These are phyloP conservation scores for Phytophthora chlamydospora DNA, from an alignment of 352 stramenopile genomes.

Conservation along the genomic window DNA sequence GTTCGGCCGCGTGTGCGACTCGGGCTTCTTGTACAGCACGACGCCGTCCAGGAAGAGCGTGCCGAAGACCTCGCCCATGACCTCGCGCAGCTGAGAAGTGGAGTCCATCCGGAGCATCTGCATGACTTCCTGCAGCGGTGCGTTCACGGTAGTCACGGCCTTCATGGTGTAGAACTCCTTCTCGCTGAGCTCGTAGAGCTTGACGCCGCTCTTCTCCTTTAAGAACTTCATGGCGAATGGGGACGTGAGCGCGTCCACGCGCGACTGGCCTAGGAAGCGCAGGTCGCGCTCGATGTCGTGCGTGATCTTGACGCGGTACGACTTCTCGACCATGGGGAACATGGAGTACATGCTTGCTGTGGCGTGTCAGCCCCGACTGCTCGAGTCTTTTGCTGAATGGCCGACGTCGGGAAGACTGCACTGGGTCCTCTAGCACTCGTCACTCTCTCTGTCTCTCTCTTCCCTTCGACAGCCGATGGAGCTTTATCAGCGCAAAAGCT, in stretches of 20 bases:
- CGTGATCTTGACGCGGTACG: conserved; percentile 78
- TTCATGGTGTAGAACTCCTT: conserved; percentile 91
- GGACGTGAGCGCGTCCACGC: conserved; percentile 79
- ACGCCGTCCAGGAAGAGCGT: conserved; percentile 84
- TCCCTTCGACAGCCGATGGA: conserved; percentile 21
- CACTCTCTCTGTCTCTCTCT: conserved; percentile 25
- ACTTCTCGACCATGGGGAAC: conserved; percentile 88
- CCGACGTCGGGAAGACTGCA: too few relatives aligned
- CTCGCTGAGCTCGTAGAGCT: conserved; percentile 81
- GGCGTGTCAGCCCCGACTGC: not conserved
- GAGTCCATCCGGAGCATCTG: conserved; percentile 78
- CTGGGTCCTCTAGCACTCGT: not conserved
- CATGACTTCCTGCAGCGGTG: conserved; percentile 83
- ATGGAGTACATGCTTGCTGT: conserved; percentile 63
- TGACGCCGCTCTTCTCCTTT: conserved; percentile 71
- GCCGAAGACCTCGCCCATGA: conserved; percentile 87
- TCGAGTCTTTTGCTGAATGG: conserved; percentile 34
- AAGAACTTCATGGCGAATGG: conserved; percentile 82
- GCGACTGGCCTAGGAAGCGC: conserved; percentile 83
- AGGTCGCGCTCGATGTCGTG: conserved; percentile 86
- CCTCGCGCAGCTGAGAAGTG: conserved; percentile 65
- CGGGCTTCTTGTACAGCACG: conserved; percentile 69
- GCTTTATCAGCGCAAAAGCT: conserved; percentile 10
- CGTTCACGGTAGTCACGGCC: conserved; percentile 70
- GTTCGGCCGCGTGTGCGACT: conserved; percentile 55